These are phyloP conservation scores for Rhodamnia rubescens DNA, from an alignment of 345 rosid species.

Conservation along the genomic window DNA sequence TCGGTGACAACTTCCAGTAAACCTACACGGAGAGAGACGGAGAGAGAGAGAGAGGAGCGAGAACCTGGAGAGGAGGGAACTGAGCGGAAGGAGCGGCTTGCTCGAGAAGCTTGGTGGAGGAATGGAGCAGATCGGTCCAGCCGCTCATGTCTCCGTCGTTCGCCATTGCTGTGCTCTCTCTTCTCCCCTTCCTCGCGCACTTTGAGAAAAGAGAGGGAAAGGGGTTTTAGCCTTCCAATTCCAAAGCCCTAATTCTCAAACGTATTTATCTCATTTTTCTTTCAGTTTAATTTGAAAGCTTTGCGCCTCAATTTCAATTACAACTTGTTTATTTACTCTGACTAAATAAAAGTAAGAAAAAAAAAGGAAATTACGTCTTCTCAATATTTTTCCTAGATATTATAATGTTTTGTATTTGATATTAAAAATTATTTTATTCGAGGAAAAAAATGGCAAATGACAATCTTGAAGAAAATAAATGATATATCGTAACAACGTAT, in stretches of 20 bases:
- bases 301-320: background rate
- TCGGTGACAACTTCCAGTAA: background rate
- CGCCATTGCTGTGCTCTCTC: slow-evolving; percentile 36
- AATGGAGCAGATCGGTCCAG: slow-evolving; percentile 93
- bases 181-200: background rate
- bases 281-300: background rate
- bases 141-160: slow-evolving; percentile 67
- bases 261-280: background rate
- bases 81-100: slow-evolving; percentile 97
- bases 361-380: background rate
- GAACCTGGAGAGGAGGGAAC: slow-evolving; percentile 98
- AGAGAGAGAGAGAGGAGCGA: background rate
- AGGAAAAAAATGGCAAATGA: background rate
- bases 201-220: background rate
- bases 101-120: slow-evolving; percentile 90
- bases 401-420: background rate
- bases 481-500: background rate
- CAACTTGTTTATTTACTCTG: background rate
- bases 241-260: slow-evolving; percentile 1
- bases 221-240: background rate
- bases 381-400: background rate
- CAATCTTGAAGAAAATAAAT: background rate
- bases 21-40: background rate
- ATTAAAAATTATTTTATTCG: background rate
- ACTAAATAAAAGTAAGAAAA: background rate